phyloP scores from a whole-genome alignment of 331 rosid species.

The Malus hybrid region DNA sequence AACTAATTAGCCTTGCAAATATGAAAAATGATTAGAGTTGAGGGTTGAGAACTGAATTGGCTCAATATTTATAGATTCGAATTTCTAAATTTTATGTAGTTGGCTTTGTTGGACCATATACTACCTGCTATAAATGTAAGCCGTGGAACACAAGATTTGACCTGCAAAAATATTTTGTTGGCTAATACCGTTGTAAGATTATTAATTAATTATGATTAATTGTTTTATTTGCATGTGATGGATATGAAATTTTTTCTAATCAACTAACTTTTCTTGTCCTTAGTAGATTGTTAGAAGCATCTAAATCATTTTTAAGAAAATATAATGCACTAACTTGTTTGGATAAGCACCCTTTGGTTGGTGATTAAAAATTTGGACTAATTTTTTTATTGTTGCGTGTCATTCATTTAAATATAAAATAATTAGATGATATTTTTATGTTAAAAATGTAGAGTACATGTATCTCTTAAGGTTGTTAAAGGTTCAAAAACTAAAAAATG shows the following conservation, averaged over 20 bases:
- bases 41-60: background rate
- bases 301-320: background rate
- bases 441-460: no score
- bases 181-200: no score
- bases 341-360: background rate
- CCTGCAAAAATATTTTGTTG: background rate
- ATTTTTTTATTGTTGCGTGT: background rate
- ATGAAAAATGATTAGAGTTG: background rate
- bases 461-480: no score
- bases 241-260: no score
- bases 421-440: background rate
- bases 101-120: background rate
- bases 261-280: background rate
- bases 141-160: conserved; percentile 3
- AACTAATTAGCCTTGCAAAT: background rate
- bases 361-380: background rate
- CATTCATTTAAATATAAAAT: no score
- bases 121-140: background rate
- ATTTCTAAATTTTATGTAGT: background rate
- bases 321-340: background rate
- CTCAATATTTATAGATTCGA: background rate
- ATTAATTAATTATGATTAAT: no score
- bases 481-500: no score
- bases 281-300: background rate
- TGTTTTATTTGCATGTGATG: no score